These are phyloP conservation scores for Fusarium anguioides DNA, from an alignment of 2,329 filamentous ascomycete genomes.

Conservation along the genomic window DNA sequence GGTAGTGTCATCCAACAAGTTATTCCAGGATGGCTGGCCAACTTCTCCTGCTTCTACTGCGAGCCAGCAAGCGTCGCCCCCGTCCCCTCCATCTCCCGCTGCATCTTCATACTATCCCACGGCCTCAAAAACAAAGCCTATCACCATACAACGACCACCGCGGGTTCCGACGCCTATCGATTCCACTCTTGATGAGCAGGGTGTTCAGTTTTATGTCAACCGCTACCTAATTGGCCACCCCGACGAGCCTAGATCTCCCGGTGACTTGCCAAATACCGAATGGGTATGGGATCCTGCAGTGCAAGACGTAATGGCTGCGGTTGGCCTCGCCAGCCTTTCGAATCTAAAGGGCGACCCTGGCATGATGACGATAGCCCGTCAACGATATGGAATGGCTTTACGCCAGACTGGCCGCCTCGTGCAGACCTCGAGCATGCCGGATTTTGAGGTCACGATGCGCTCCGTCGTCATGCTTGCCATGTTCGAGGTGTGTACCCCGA, in stretches of 20 bases:
- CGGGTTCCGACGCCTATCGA: constrained; percentile 49
- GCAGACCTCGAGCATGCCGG: constrained; percentile 47
- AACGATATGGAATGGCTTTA: constrained; percentile 66
- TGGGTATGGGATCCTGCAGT: constrained; percentile 55
- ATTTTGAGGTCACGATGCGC: constrained; percentile 60
- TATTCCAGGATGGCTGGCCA: constrained; percentile 34
- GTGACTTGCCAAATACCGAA: constrained; percentile 51
- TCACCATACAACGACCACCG: constrained; percentile 14
- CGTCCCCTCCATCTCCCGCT: constrained; percentile 34
- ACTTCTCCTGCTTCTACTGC: constrained; percentile 30
- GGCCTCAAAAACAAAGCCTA: not conserved
- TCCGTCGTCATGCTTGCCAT: constrained; percentile 68
- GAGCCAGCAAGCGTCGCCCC: constrained; percentile 27
- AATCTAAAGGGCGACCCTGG: constrained; percentile 61
- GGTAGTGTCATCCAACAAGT: constrained; percentile 31
- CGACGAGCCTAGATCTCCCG: constrained; percentile 57
- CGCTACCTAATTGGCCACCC: constrained; percentile 64
- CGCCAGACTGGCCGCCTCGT: constrained; percentile 59
- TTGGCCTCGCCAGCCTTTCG: constrained; percentile 68
- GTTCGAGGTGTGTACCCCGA: constrained; percentile 64
- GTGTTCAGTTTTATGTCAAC: constrained; percentile 63
- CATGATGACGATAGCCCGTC: constrained; percentile 59
- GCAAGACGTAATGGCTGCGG: constrained; percentile 64
- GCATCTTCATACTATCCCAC: constrained; percentile 17
- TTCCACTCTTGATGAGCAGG: constrained; percentile 59